Conservation (phyloP, 768 basidiomycete species). For the Suillus fuscotomentosus region DNA sequence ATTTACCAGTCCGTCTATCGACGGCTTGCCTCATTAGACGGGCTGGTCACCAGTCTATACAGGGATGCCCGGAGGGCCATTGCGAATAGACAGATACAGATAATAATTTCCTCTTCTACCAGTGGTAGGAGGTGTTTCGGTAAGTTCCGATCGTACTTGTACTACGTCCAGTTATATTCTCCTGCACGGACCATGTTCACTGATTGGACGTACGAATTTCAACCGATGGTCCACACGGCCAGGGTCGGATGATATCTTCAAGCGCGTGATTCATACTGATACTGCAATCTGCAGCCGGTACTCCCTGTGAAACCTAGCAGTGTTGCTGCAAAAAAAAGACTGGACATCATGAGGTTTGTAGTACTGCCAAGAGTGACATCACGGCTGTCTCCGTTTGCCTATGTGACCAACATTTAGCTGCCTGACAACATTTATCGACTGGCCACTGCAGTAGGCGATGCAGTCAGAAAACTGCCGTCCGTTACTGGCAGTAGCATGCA, state of each 20-base stretch:
- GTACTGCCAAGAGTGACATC: background rate
- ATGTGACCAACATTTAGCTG: background rate
- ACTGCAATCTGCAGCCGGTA: background rate
- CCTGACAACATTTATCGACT: background rate
- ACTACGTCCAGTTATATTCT: no score
- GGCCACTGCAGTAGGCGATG: conserved; percentile 6
- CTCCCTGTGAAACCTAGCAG: background rate
- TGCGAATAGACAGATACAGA: no score
- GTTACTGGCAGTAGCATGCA: conserved; percentile 49
- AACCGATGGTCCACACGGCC: background rate
- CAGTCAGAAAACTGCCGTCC: conserved; percentile 8
- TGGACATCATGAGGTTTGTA: background rate
- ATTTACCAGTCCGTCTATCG: no score
- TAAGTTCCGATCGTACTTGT: no score
- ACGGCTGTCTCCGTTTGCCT: conserved; percentile 1
- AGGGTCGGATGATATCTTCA: background rate
- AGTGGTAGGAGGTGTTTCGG: no score
- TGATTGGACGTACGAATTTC: no score
- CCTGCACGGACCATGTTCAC: no score
- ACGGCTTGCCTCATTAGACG: no score
- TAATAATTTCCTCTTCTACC: no score
- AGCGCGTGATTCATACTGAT: background rate
- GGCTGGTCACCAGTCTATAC: no score
- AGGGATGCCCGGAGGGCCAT: no score
- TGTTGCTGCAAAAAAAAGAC: background rate